A percentile compares a stretch with the other conserved stretches of the same genome.
Conservation (phyloP, 2,329 filamentous ascomycete species). For the Sphaerulina musiva region DNA sequence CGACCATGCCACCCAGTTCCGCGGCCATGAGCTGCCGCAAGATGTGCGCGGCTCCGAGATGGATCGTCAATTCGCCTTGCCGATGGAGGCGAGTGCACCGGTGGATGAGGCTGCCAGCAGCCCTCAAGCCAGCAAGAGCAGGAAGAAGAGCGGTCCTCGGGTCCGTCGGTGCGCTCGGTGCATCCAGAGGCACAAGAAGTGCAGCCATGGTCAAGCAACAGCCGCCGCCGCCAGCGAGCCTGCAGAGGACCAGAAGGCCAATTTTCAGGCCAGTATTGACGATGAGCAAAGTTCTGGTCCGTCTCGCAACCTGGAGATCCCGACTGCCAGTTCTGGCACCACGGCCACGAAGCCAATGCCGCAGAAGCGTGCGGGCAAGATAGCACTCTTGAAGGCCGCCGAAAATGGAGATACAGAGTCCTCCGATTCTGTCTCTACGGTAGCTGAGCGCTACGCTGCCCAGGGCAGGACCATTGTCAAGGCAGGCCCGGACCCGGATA, state of each 20-base stretch:
- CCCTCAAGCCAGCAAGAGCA: too few relatives aligned
- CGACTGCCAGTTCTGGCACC: neutral
- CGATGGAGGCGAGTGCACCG: too few relatives aligned
- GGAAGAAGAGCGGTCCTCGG: too few relatives aligned
- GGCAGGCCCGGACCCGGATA: neutral
- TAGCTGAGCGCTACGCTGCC: neutral
- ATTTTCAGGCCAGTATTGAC: neutral
- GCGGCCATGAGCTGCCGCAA: neutral
- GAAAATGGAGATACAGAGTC: neutral
- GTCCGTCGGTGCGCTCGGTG: neutral
- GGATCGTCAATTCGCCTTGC: too few relatives aligned
- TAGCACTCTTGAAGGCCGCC: neutral
- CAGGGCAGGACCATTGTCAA: neutral
- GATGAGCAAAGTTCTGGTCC: neutral
- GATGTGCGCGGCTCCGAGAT: neutral
- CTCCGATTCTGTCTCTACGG: neutral
- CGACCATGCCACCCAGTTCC: neutral
- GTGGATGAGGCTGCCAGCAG: too few relatives aligned
- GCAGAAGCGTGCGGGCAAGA: neutral
- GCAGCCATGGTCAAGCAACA: neutral
- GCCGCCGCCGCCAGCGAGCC: too few relatives aligned
- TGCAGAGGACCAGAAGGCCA: neutral
- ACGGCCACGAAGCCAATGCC: neutral
- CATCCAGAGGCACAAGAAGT: conserved; percentile 1
- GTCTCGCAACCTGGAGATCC: neutral